These are phyloP conservation scores for Pseudocercospora crystallina DNA, from an alignment of 2,329 filamentous ascomycete species.

Conservation along the genomic window DNA sequence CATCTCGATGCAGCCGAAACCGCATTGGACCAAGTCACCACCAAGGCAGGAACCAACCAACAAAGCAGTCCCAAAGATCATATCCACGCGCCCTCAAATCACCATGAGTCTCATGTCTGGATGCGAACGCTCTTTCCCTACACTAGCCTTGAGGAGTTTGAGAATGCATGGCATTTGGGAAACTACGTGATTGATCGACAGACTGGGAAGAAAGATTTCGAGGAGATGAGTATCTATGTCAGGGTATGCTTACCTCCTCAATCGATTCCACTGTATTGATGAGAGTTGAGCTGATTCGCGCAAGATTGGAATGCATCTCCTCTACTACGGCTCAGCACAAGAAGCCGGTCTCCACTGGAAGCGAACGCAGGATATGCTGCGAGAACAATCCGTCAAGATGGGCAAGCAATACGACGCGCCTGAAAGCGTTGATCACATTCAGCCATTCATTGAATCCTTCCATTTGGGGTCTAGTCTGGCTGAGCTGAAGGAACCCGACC, in stretches of 20 bases:
- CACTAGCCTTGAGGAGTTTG: slow-evolving; percentile 34
- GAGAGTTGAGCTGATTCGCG: background rate
- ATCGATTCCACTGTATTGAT: background rate
- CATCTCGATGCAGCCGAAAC: slow-evolving; percentile 29
- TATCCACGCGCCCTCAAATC: slow-evolving; percentile 26
- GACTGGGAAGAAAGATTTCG: slow-evolving; percentile 42
- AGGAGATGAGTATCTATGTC: slow-evolving; percentile 46
- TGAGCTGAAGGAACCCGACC: slow-evolving; percentile 41
- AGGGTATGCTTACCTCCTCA: slow-evolving; percentile 21
- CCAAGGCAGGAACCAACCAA: slow-evolving; percentile 20
- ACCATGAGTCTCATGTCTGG: slow-evolving; percentile 24
- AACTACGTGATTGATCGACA: slow-evolving; percentile 46
- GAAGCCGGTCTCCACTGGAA: slow-evolving; percentile 40
- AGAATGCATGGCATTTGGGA: slow-evolving; percentile 41
- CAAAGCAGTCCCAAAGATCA: slow-evolving; percentile 29
- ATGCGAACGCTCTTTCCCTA: slow-evolving; percentile 28
- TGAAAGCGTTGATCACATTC: slow-evolving; percentile 38
- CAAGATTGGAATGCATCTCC: slow-evolving; percentile 43
- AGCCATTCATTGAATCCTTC: slow-evolving; percentile 44
- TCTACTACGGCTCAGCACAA: slow-evolving; percentile 45
- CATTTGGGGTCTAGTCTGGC: slow-evolving; percentile 32
- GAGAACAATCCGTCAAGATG: slow-evolving; percentile 42
- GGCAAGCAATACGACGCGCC: slow-evolving; percentile 43
- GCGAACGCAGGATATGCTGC: slow-evolving; percentile 35
- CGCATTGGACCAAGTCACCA: slow-evolving; percentile 27